These are phyloP conservation scores for Mucor lusitanicus DNA, from an alignment of 371 early-diverging fungal species.

Conservation along the genomic window DNA sequence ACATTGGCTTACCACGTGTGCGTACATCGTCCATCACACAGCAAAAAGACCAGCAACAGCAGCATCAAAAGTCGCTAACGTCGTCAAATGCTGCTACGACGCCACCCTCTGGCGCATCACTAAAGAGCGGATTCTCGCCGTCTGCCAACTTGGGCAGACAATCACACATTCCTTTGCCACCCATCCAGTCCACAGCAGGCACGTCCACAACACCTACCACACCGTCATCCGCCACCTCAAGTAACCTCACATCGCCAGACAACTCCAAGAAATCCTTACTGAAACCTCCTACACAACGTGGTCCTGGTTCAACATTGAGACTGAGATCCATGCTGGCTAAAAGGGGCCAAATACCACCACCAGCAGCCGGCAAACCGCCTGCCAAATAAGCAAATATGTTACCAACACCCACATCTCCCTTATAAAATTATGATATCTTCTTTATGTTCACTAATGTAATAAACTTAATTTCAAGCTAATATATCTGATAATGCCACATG, in stretches of 20 bases:
- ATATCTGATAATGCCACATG: not conserved
- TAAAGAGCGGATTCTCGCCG: constrained; percentile 1
- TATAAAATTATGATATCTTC: not conserved
- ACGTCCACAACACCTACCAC: not conserved
- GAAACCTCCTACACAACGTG: constrained; percentile 33
- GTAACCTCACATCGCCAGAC: constrained; percentile 5
- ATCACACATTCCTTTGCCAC: constrained; percentile 13
- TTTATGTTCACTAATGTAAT: not conserved
- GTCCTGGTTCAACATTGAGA: constrained; percentile 40
- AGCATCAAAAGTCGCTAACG: constrained; percentile 4
- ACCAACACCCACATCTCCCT: not conserved
- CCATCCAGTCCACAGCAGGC: not conserved
- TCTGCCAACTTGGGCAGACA: not conserved
- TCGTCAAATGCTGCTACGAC: not conserved
- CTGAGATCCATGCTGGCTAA: constrained; percentile 40
- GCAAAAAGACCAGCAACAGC: constrained; percentile 11
- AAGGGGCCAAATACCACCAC: constrained; percentile 2
- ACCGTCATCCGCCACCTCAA: constrained; percentile 4
- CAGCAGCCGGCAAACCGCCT: constrained; percentile 1
- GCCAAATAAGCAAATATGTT: not conserved
- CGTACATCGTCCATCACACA: constrained; percentile 31
- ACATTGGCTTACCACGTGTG: constrained; percentile 30
- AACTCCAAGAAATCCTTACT: constrained; percentile 21
- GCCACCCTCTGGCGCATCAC: not conserved
- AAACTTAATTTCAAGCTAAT: not conserved